A percentile compares a stretch with the other conserved stretches of the same genome.
Conservation (phyloP, 306 rosid genomes). For the Corylus heterophylla region DNA sequence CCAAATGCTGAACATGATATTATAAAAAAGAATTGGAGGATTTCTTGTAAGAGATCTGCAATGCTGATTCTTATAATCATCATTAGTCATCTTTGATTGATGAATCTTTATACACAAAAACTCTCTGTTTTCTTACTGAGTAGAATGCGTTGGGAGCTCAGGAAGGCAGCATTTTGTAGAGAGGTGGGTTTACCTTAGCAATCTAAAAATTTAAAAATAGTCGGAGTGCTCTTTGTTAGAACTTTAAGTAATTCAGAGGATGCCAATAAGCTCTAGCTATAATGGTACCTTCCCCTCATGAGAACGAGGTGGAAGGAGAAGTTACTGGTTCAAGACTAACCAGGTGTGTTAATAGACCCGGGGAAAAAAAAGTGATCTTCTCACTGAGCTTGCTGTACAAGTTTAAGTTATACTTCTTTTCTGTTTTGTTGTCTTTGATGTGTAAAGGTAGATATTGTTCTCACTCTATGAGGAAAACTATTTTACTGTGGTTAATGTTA, state of each 20-base stretch:
- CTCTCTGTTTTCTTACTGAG: no score
- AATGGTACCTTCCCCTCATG: neutral
- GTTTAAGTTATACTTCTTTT: neutral
- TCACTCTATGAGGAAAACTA: neutral
- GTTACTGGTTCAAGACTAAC: neutral
- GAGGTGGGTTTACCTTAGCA: neutral
- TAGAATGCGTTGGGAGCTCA: neutral
- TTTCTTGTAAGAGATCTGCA: slow-evolving; percentile 23
- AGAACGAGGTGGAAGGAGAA: neutral
- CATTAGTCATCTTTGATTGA: neutral
- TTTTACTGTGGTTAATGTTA: slow-evolving; percentile 5
- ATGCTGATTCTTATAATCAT: slow-evolving; percentile 4
- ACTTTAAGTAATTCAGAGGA: neutral
- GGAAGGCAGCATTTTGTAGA: neutral
- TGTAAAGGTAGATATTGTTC: neutral
- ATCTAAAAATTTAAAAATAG: neutral
- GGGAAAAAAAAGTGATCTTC: neutral
- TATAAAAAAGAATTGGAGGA: slow-evolving; percentile 3
- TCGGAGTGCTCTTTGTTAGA: neutral
- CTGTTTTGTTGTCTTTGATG: neutral
- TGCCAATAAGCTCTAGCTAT: neutral
- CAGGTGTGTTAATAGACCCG: neutral
- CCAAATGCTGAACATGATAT: slow-evolving; percentile 12
- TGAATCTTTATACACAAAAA: no score
- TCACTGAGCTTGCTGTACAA: neutral